Evolutionary conservation across 2,329 filamentous ascomycete species (phyloP).

Genomic region (Harringtonia aguacate): DNA sequence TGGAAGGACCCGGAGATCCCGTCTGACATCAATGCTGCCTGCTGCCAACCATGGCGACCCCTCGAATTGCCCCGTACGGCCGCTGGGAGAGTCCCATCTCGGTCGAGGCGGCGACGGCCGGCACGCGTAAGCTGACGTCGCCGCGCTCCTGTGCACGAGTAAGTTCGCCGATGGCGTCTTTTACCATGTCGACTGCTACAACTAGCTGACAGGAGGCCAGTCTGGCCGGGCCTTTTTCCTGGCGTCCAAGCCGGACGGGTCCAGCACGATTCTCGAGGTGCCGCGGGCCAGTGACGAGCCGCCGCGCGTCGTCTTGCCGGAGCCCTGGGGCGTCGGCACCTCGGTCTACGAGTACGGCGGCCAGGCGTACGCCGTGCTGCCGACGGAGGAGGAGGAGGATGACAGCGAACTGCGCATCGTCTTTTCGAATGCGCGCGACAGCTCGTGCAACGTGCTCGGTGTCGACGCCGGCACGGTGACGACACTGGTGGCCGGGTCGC

Average conservation of each 20-base stretch:
- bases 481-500: constrained; percentile 18
- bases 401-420: constrained; percentile 20
- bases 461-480: constrained; percentile 23
- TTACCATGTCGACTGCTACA: neutral
- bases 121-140: constrained; percentile 20
- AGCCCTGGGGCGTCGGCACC: constrained; percentile 30
- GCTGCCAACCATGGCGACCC: constrained; percentile 7
- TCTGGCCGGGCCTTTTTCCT: constrained; percentile 24
- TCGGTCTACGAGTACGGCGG: constrained; percentile 44
- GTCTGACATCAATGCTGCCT: no score
- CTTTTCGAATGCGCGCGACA: constrained; percentile 31
- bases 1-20: no score
- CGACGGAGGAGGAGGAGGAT: constrained; percentile 3
- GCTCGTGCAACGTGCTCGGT: constrained; percentile 30
- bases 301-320: constrained; percentile 28
- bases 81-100: constrained; percentile 29
- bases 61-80: constrained; percentile 22
- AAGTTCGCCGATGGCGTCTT: constrained; percentile 1
- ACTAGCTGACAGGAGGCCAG: neutral
- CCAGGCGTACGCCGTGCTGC: constrained; percentile 27
- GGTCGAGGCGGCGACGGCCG: constrained; percentile 23
- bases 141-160: constrained; percentile 29
- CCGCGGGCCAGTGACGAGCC: constrained; percentile 14
- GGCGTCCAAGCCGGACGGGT: constrained; percentile 27
- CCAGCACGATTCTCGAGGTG: constrained; percentile 32